Evolutionary conservation across 1,139 yeast genomes (phyloP), one percentile per base, ranked within the genome.

Genomic region (Magnusiomyces fungicola): DNA sequence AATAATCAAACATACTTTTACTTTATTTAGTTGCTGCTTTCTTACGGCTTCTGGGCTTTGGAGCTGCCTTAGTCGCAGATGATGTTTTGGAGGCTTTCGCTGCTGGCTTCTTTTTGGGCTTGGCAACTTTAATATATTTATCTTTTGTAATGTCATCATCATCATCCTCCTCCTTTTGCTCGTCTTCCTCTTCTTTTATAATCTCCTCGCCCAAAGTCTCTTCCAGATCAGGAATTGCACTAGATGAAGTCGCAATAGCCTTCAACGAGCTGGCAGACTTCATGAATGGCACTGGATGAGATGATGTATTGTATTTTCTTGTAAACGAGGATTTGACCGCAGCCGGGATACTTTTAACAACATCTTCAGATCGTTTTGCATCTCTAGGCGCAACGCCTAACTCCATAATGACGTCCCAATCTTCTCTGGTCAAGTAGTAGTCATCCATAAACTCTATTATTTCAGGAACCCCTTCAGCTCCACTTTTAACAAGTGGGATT

Each of bases 241-340:
- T 55, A 16, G 52, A 62, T 38, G 61, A 62, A 19, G 68, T 69
- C 30, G 72, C 71, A 50, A 72, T 72, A 47, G 50, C 74, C 67
- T 51, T 74, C 55, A 60, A 65, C 66, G 55, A 61, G 58, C 22
- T 73, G 66, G 84, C 84, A 1, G 84, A 79, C 58, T 76, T 79
- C 72, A 84, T 84, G 53, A 87, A 88, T 2, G 96, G 89, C 2
- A 86, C 80, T 1, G 97, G 97, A 68, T 92, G 98, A 9, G 80
- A 71, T 43, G 67, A 67, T 16, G 78, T 66, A 64, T 94, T 94
- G 65, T 92, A 92, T 56, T 75, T 79, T 57, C 96, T 73, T 0
- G 99, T 94, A 64, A 92, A 89, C 10, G 88, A 83, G 4, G 94
- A 71, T 63, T 94, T 94, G 21, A 80, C 81, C 30, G 81, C 75